Base-by-base conservation (phyloP, 2,329 filamentous ascomycete species). In the Exserohilum rostratum region DNA sequence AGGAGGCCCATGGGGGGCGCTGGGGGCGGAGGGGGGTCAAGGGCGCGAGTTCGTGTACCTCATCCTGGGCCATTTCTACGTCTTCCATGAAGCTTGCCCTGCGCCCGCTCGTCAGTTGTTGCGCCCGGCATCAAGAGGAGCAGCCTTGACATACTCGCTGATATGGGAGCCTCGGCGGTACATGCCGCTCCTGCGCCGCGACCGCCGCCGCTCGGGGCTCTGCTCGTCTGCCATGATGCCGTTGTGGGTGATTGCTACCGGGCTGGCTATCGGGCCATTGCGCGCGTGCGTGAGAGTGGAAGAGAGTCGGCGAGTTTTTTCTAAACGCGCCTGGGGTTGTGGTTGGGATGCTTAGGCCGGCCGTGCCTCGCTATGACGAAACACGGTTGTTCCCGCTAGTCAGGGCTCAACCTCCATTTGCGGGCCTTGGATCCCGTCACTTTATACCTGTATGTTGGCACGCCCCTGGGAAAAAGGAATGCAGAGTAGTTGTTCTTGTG, bases 1-100 rank as follows among this genome's bases (percentile, higher is more conserved):
- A 46, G 17, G 43, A 35, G 46, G n/a, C n/a, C n/a, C 43, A 45
- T 45, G 52, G 15, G 35, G 44, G 58, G 38, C 46, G 22, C 22
- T 7, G 22, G 62, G 44, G 60, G n/a, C n/a, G n/a, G n/a, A n/a
- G 50, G 27, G 50, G 62, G 49, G 52, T 45, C 50, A 70, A 59
- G 62, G 65, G 63, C 22, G 46, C 62, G 61, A 74, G 69, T 64
- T 74, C 68, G 60, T 65, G 67, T 71, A 95, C 90, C 85, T 98
- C 93, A 73, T 96, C 91, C 46, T 96, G 91, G 17, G 95, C 93
- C 95, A 99, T 98, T 74, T 97, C 93, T n/a, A 98, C 93, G 76
- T 96, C 91, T 64, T 91, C 91, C 66, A 96, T 88, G 65, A 97
- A 88, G 76, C 91, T 96, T 31, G 58, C 64, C 51, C 60, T 66